Evolutionary conservation across 1,284 basidiomycete genomes (phyloP).

Genomic region (Tylopilus sp.): DNA sequence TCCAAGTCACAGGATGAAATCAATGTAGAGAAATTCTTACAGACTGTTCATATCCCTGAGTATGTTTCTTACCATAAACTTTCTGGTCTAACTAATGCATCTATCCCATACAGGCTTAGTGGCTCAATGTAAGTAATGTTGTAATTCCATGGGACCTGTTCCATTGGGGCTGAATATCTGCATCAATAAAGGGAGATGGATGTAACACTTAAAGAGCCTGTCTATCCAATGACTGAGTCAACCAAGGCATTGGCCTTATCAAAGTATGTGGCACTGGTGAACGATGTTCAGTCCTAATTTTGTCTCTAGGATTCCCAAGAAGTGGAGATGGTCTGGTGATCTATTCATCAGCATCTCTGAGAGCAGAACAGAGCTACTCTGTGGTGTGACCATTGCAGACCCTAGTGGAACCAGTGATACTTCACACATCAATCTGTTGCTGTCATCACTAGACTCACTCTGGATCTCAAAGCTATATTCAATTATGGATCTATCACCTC

Average conservation of each 20-base stretch:
- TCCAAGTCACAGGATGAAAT: slow-evolving; percentile 21
- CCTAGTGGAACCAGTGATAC: slow-evolving; percentile 41
- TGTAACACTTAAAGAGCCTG: slow-evolving; percentile 2
- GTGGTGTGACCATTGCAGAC: slow-evolving; percentile 47
- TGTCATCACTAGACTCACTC: slow-evolving; percentile 40
- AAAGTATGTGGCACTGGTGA: slow-evolving; percentile 19
- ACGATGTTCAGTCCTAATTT: slow-evolving; percentile 5
- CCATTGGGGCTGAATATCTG: background rate
- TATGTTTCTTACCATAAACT: slow-evolving; percentile 9
- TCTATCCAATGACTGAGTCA: slow-evolving; percentile 2
- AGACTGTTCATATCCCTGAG: slow-evolving; percentile 26
- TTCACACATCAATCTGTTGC: slow-evolving; percentile 46
- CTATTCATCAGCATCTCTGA: slow-evolving; percentile 34
- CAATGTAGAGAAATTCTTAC: slow-evolving; percentile 23
- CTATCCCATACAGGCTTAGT: slow-evolving; percentile 17
- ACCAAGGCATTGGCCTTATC: slow-evolving; percentile 20
- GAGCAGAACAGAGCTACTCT: slow-evolving; percentile 41
- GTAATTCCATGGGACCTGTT: background rate
- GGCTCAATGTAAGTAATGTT: slow-evolving; percentile 22
- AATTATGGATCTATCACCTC: slow-evolving; percentile 40
- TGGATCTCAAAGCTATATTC: slow-evolving; percentile 47
- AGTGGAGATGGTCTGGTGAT: slow-evolving; percentile 51
- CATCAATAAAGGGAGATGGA: slow-evolving; percentile 14
- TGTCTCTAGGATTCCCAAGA: slow-evolving; percentile 31
- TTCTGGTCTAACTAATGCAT: background rate